Conservation (phyloP, 2,329 filamentous ascomycete genomes). For the Penicillium glabrum region DNA sequence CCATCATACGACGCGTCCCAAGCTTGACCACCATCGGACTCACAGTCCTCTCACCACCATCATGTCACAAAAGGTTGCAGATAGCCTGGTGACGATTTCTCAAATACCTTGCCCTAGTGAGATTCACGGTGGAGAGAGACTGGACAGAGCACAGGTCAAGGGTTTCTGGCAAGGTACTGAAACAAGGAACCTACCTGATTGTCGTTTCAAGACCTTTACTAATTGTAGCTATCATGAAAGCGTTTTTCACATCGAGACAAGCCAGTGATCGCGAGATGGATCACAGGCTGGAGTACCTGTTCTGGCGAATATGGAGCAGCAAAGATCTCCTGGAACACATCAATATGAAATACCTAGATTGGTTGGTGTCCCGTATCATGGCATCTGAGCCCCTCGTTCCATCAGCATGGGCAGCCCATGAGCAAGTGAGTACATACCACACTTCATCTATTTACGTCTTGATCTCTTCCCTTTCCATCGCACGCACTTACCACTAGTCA, state of each 20-base stretch:
- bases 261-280: slow-evolving; percentile 43
- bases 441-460: not conserved
- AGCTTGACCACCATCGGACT: not conserved
- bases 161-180: slow-evolving; percentile 51
- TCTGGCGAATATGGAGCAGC: slow-evolving; percentile 54
- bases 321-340: slow-evolving; percentile 37
- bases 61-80: slow-evolving; percentile 42
- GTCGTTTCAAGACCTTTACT: not conserved
- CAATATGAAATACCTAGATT: slow-evolving; percentile 40
- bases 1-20: not conserved
- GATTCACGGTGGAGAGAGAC: slow-evolving; percentile 35
- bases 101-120: slow-evolving; percentile 35
- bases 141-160: slow-evolving; percentile 43
- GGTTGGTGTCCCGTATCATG: slow-evolving; percentile 46
- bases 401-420: not conserved
- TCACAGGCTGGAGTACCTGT: slow-evolving; percentile 51
- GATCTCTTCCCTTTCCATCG: not conserved
- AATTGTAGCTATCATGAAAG: slow-evolving; percentile 26
- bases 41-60: slow-evolving; percentile 23
- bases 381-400: slow-evolving; percentile 19
- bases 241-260: slow-evolving; percentile 47
- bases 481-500: not conserved
- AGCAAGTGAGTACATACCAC: not conserved
- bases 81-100: slow-evolving; percentile 44
- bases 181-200: slow-evolving; percentile 3